phyloP scores from a whole-genome alignment of 345 rosid genomes.

The Firmiana major region DNA sequence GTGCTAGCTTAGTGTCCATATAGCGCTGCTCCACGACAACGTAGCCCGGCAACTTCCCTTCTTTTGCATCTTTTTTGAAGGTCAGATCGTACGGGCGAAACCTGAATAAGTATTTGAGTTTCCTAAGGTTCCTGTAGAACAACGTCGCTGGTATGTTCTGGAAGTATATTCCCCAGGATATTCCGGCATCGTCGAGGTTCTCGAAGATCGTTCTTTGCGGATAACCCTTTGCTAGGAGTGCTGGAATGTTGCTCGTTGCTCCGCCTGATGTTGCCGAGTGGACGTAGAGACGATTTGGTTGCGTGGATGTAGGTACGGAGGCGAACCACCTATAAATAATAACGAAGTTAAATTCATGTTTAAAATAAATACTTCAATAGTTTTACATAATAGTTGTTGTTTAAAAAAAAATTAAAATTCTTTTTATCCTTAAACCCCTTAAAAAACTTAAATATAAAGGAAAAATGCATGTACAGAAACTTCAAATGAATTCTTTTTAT shows the following conservation, averaged over 20 bases:
- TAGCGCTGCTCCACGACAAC: constrained; percentile 85
- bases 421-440: no score
- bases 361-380: neutral
- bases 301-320: constrained; percentile 81
- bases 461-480: no score
- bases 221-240: constrained; percentile 56
- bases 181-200: constrained; percentile 45
- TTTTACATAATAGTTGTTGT: neutral
- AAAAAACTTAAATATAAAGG: no score
- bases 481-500: no score
- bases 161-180: constrained; percentile 72
- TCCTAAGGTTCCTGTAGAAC: constrained; percentile 65
- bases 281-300: constrained; percentile 77
- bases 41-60: constrained; percentile 69
- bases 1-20: constrained; percentile 44
- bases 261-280: constrained; percentile 78
- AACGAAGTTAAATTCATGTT: neutral
- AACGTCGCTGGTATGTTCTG: constrained; percentile 85
- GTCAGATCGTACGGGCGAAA: constrained; percentile 46
- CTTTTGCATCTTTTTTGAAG: constrained; percentile 50
- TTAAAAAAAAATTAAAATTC: no score
- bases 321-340: constrained; percentile 65
- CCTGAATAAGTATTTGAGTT: constrained; percentile 49
- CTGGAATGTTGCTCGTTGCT: constrained; percentile 78
- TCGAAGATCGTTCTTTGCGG: constrained; percentile 83